Conservation (phyloP, 495 filamentous ascomycete genomes). For the Penicillium ucsense region DNA sequence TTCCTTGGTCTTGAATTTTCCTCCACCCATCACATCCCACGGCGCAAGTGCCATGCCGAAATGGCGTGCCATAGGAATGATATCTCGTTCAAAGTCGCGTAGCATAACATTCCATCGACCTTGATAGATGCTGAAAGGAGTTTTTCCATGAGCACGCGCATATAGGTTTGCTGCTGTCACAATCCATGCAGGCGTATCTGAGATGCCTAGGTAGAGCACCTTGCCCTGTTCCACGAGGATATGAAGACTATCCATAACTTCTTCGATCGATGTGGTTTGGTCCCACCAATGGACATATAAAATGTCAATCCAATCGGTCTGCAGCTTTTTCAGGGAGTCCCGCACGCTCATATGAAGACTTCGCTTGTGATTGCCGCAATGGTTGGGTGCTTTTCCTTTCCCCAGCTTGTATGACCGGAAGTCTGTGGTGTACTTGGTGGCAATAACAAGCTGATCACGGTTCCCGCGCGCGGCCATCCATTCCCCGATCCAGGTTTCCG, state of each 20-base stretch:
- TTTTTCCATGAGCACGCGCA: conserved; percentile 15
- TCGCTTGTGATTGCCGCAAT: background rate
- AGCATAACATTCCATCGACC: conserved; percentile 14
- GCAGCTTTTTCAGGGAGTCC: conserved; percentile 47
- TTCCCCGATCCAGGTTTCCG: conserved; percentile 61
- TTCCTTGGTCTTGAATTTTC: conserved; percentile 41
- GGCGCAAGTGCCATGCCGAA: conserved; percentile 22
- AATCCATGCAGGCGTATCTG: conserved; percentile 48
- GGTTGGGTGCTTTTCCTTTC: background rate
- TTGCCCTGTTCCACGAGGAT: conserved; percentile 49
- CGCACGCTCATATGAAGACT: conserved; percentile 23
- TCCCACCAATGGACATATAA: conserved; percentile 65
- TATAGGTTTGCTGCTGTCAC: conserved; percentile 28
- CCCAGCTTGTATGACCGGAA: conserved; percentile 8
- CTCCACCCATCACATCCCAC: conserved; percentile 21
- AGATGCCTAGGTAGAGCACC: conserved; percentile 61
- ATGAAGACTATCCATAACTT: conserved; percentile 62
- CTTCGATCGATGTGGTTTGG: conserved; percentile 49
- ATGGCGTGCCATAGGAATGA: conserved; percentile 27
- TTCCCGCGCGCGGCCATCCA: conserved; percentile 52
- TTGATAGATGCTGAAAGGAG: conserved; percentile 22
- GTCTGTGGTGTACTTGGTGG: conserved; percentile 57
- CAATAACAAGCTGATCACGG: conserved; percentile 57
- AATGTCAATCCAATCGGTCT: conserved; percentile 57
- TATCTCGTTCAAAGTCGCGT: conserved; percentile 25